A percentile compares a stretch with the other conserved stretches of the same genome.
Conservation (phyloP, 1,284 basidiomycete genomes). For the Entoloma clypeatum region DNA sequence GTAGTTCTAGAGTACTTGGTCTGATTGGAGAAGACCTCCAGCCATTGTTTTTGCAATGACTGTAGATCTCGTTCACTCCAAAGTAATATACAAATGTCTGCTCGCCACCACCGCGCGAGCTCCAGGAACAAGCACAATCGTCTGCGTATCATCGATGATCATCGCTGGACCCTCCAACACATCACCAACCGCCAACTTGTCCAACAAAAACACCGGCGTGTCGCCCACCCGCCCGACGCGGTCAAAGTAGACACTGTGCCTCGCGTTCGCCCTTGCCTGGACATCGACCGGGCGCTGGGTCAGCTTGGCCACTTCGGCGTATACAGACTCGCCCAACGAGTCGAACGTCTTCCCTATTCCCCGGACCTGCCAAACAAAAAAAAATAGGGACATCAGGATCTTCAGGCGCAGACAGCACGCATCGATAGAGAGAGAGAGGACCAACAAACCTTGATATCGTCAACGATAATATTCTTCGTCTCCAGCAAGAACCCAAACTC, state of each 20-base stretch:
- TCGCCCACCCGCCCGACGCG: slow-evolving; percentile 65
- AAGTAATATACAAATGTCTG: slow-evolving; percentile 70
- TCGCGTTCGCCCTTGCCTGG: slow-evolving; percentile 44
- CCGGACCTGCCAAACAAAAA: slow-evolving; percentile 39
- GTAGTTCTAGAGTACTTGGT: no score
- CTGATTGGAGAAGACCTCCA: no score
- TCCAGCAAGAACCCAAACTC: slow-evolving; percentile 94
- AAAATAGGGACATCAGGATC: no score
- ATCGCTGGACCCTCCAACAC: slow-evolving; percentile 78
- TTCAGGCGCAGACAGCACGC: slow-evolving; percentile 6
- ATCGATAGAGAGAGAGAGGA: background rate
- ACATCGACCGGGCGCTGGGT: slow-evolving; percentile 38
- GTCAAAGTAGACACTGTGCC: slow-evolving; percentile 78
- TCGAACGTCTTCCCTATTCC: slow-evolving; percentile 91
- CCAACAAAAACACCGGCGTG: slow-evolving; percentile 79
- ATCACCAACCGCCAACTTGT: slow-evolving; percentile 65
- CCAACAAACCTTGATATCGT: slow-evolving; percentile 69
- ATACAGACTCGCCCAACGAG: slow-evolving; percentile 76
- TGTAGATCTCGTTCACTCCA: slow-evolving; percentile 36
- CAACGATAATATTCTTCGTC: slow-evolving; percentile 55
- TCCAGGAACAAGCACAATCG: slow-evolving; percentile 76
- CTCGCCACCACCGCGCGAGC: slow-evolving; percentile 64
- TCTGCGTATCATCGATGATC: slow-evolving; percentile 92
- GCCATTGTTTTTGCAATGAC: no score
- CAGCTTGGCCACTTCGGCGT: slow-evolving; percentile 60